phyloP scores from a whole-genome alignment of 1,284 basidiomycete genomes.

The Ustilago shanxiensis region DNA sequence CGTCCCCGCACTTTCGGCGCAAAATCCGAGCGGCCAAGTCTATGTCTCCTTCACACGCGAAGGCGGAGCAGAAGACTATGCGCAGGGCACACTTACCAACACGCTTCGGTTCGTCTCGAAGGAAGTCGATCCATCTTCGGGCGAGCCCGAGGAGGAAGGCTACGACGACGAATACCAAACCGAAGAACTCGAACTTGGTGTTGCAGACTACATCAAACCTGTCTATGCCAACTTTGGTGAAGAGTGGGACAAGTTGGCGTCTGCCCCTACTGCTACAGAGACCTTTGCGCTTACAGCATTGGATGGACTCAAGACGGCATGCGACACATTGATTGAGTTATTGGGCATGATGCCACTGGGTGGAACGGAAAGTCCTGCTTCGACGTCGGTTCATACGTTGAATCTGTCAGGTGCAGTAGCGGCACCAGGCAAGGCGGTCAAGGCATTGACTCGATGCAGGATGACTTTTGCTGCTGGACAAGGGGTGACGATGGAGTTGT shows the following conservation, averaged over 20 bases:
- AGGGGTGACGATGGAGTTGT: conserved; percentile 95
- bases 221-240: conserved; percentile 89
- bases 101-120: conserved; percentile 97
- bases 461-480: conserved; percentile 93
- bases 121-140: conserved; percentile 95
- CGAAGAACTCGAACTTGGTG: conserved; percentile 93
- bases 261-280: conserved; percentile 77
- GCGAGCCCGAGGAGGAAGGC: conserved; percentile 96
- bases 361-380: conserved; percentile 72
- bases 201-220: conserved; percentile 91
- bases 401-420: conserved; percentile 87
- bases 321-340: conserved; percentile 91
- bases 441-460: conserved; percentile 88
- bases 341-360: conserved; percentile 97
- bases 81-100: conserved; percentile 87
- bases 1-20: conserved; percentile 75
- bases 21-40: conserved; percentile 82
- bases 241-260: conserved; percentile 91
- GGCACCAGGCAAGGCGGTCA: conserved; percentile 86
- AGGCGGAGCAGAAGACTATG: conserved; percentile 79
- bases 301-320: conserved; percentile 88
- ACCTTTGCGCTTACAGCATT: conserved; percentile 93
- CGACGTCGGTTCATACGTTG: conserved; percentile 90
- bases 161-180: conserved; percentile 99
- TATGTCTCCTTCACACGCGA: conserved; percentile 95